Base-by-base conservation (phyloP, 352 stramenopile species). In the Pythium myriotylum region DNA sequence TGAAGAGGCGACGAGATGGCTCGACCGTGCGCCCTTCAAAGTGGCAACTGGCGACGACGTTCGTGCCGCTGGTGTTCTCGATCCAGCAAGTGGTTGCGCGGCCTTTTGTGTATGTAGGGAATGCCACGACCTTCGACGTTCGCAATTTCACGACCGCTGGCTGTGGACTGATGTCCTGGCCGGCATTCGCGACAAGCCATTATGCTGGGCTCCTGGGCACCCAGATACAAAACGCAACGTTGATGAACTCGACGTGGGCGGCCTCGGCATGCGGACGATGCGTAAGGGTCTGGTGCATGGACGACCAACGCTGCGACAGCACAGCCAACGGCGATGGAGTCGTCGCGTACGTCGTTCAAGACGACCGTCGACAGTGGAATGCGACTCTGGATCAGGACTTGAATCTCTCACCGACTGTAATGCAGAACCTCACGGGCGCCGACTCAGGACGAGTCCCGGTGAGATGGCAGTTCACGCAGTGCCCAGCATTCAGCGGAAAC, bases 161-260 rank as follows among this genome's bases (percentile, higher is more conserved):
- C 17, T 79, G 71, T 40, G 66, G 62, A 17, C 68, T 79, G 16
- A 57, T 76, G 63, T 55, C 67, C n/a, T 74, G 67, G 67, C 62
- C 67, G 3, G 8, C 17, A 4, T 45, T 59, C 10, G 65, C 58
- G 10, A 29, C 48, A 32, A 60, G 42, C n/a, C 16, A 60, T 35
- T 66, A 66, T 63, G 10, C 6, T 49, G 3, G 32, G 22, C n/a
- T 42, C 42, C 6, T 19, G 35, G 16, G 62, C n/a, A n/a, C n/a
- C n/a, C n/a, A n/a, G n/a, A n/a, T n/a, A n/a, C n/a, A n/a, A n/a
- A n/a, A 17, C 66, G 47, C 22, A 33, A 70, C 41, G 41, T n/a
- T 35, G 13, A 4, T 19, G 19, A 32, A 51, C 27, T 9, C 26
- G 33, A 32, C 24, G 16, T 20, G 20, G 26, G 53, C 13, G 12